Evolutionary conservation across 78 protist genomes (phyloP), one percentile per base, ranked within the genome.

Genomic region (Pelomyxa schiedti): DNA sequence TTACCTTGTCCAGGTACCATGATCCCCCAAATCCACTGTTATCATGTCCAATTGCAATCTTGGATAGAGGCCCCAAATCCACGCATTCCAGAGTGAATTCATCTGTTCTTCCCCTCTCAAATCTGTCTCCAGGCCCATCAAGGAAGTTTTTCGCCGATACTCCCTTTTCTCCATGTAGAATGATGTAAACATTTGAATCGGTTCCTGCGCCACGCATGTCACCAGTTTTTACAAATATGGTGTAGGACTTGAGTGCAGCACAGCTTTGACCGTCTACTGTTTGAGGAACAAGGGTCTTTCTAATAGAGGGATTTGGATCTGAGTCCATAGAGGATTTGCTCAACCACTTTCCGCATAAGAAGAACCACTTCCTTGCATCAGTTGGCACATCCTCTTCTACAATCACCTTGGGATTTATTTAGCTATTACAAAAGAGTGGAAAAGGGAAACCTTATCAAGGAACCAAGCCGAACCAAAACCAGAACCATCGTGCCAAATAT

Each of bases 1-100:
- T 2, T 22, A 41, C 53, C 39, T 43, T 40, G 0, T 72, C 77
- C 28, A 72, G 77, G n/a, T 39, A 24, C 77, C 77, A 72, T 7
- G 70, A 66, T 8, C 70, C 39, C n/a, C 26, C 24, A 1, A n/a
- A 2, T 26, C 67, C 64, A 4, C 28, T 30, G 63, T 71, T 71
- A 40, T 71, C 75, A 66, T 71, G 75, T 26, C 22, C 75, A 28
- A 71, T 3, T 4, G 37, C 26, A 29, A 2, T 7, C 37, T 5
- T n/a, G 41, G 4, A 1, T 29, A 30, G 37, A 29, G 8, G 26
- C 1, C 72, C 72, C 1, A 67, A 16, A n/a, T 32, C 39, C 37
- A n/a, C 39, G 1, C 39, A 1, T 29, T 67, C 72, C 63, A 67
- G n/a, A 29, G n/a, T 29, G 72, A 67, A 3, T 4, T 32, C 29